phyloP scores from a whole-genome alignment of 2,329 filamentous ascomycete genomes.

The Madurella fahalii region DNA sequence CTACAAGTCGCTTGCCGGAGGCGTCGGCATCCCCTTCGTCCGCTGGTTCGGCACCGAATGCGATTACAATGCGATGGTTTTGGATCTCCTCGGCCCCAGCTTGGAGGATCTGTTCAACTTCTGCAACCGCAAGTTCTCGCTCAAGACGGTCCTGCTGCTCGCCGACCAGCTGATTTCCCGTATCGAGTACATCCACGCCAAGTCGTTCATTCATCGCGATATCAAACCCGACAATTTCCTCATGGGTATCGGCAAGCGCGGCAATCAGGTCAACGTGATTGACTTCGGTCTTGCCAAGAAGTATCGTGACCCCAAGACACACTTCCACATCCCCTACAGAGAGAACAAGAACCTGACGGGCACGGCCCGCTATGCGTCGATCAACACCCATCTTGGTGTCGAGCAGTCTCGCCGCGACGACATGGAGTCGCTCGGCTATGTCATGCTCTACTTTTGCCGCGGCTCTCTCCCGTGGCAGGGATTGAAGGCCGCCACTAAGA shows the following conservation, averaged over 20 bases:
- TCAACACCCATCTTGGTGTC: slow-evolving; percentile 97
- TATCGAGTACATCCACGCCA: slow-evolving; percentile 99
- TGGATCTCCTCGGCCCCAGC: slow-evolving; percentile 91
- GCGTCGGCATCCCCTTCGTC: slow-evolving; percentile 97
- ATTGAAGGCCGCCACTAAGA: slow-evolving; percentile 96
- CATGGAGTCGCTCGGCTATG: slow-evolving; percentile 98
- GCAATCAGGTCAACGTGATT: slow-evolving; percentile 99
- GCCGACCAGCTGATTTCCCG: slow-evolving; percentile 98
- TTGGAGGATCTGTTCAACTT: slow-evolving; percentile 99
- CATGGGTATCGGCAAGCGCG: slow-evolving; percentile 98
- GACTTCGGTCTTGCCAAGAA: slow-evolving; percentile 99
- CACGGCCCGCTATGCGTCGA: slow-evolving; percentile 95
- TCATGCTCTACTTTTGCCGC: slow-evolving; percentile 99
- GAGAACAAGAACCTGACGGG: slow-evolving; percentile 99
- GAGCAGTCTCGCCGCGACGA: slow-evolving; percentile 98
- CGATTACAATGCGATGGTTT: slow-evolving; percentile 99
- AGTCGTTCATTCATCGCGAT: slow-evolving; percentile 98
- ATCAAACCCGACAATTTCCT: slow-evolving; percentile 99
- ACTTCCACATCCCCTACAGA: slow-evolving; percentile 99
- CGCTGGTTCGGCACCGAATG: slow-evolving; percentile 99
- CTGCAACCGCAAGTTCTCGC: slow-evolving; percentile 98
- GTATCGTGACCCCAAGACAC: slow-evolving; percentile 98
- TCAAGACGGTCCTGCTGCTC: slow-evolving; percentile 95
- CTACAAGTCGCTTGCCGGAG: slow-evolving; percentile 84
- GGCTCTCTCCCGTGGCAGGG: slow-evolving; percentile 98